Conservation (phyloP, 768 basidiomycete genomes). For the Russula griseocarnosa region DNA sequence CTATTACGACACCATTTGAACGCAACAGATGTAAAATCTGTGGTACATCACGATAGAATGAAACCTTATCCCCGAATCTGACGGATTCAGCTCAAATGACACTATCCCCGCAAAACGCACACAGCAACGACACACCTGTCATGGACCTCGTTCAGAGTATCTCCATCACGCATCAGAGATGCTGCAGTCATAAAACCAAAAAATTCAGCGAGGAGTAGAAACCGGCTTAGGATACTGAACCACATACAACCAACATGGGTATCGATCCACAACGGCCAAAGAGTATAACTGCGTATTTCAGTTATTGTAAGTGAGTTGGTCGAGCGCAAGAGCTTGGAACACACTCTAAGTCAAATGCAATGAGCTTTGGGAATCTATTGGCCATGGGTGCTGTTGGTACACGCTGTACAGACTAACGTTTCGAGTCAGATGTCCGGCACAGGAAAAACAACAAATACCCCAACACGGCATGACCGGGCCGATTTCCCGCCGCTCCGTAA, state of each 20-base stretch:
- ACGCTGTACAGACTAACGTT: too few species aligned
- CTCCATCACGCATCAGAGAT: conserved; percentile 49
- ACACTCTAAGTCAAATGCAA: conserved; percentile 83
- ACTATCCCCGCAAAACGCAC: too few species aligned
- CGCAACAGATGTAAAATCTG: conserved; percentile 60
- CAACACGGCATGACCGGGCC: too few species aligned
- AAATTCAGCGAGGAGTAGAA: neutral
- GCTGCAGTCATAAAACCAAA: conserved; percentile 35
- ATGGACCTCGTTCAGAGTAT: conserved; percentile 46
- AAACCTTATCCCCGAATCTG: conserved; percentile 53
- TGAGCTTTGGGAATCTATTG: conserved; percentile 50
- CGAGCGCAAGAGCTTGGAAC: conserved; percentile 27
- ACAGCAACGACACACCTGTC: conserved; percentile 41
- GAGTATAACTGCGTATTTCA: conserved; percentile 62
- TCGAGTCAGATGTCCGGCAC: too few species aligned
- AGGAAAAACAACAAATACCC: too few species aligned
- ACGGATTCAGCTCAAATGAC: neutral
- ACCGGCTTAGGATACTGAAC: neutral
- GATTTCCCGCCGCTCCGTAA: too few species aligned
- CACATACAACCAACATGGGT: conserved; percentile 59
- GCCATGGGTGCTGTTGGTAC: conserved; percentile 22
- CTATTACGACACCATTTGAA: conserved; percentile 49
- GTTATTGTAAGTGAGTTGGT: neutral
- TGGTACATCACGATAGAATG: conserved; percentile 76
- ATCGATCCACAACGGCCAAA: conserved; percentile 88